Evolutionary conservation across 306 rosid genomes (phyloP), one percentile per base, ranked within the genome.

Genomic region (Delonix regia): DNA sequence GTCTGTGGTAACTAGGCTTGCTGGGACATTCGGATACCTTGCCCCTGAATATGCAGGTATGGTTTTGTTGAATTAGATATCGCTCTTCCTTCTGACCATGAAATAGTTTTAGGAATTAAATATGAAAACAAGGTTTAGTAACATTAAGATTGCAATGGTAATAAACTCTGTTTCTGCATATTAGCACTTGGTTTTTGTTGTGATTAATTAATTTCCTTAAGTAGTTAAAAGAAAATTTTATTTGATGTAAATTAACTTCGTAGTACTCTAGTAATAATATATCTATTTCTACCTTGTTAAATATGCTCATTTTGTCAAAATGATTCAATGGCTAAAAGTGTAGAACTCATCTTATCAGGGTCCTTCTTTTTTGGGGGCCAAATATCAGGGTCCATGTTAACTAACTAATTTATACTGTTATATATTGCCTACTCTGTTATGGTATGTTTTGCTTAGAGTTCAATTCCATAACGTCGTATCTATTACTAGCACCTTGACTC

Each of bases 21-120:
- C 97, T 3, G 96, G 97, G 59, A 92, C 97, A 63, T 92, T 92
- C 74, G 97, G 97, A 34, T 92, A 92, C 83, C 92, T 92, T 51
- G 96, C 97, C 67, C 97, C 97, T n/a, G 97, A 92, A 69, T 92
- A 89, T 86, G 94, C 94, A 57, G 94, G 96, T 90, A 84, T 33
- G 47, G 19, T 15, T 67, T 3, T 36, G 73, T 81, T 19, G 47
- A 44, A 65, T 48, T 59, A 42, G 8, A 30, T 71, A 21, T 63
- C 13, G 38, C 51, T 48, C 21, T 71, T 74, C 42, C 41, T 83
- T 79, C 74, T 73, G 14, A 15, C 74, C 76, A 27, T 21, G 70
- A 67, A 41, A 36, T 4, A 66, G n/a, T 30, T 41, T 28, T 76
- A 51, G 53, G 60, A 71, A 76, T 72, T 76, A 22, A 42, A 69